phyloP scores from a whole-genome alignment of 2,329 filamentous ascomycete species.

The Phyllosticta paracitricarpa region DNA sequence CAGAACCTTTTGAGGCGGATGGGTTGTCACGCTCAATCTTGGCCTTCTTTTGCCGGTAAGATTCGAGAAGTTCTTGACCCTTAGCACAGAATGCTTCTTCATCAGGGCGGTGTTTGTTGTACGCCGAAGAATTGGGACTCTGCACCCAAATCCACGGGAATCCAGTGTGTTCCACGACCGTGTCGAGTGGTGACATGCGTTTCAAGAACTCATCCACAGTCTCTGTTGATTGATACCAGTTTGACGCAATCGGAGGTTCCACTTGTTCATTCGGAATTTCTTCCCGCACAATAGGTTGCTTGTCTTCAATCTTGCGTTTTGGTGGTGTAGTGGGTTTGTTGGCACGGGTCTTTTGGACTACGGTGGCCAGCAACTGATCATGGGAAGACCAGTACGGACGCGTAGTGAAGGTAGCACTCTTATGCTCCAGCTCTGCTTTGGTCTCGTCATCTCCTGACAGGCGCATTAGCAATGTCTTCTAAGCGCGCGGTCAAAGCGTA shows the following conservation, averaged over 20 bases:
- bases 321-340: background rate
- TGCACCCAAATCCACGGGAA: conserved; percentile 61
- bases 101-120: conserved; percentile 20
- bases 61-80: conserved; percentile 45
- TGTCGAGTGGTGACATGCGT: conserved; percentile 59
- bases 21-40: conserved; percentile 43
- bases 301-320: background rate
- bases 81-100: conserved; percentile 41
- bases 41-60: conserved; percentile 36
- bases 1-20: conserved; percentile 33
- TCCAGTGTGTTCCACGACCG: conserved; percentile 36
- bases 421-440: background rate
- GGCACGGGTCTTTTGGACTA: background rate
- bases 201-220: conserved; percentile 54
- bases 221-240: conserved; percentile 55
- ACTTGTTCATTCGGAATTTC: background rate
- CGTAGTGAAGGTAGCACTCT: background rate
- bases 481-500: conserved; percentile 14
- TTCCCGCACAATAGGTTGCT: background rate
- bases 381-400: conserved; percentile 3
- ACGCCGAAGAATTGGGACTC: conserved; percentile 47
- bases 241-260: background rate
- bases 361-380: background rate
- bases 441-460: conserved; percentile 11
- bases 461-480: background rate